phyloP scores from a whole-genome alignment of 208 protist genomes.

The Phytomonas sp. region DNA sequence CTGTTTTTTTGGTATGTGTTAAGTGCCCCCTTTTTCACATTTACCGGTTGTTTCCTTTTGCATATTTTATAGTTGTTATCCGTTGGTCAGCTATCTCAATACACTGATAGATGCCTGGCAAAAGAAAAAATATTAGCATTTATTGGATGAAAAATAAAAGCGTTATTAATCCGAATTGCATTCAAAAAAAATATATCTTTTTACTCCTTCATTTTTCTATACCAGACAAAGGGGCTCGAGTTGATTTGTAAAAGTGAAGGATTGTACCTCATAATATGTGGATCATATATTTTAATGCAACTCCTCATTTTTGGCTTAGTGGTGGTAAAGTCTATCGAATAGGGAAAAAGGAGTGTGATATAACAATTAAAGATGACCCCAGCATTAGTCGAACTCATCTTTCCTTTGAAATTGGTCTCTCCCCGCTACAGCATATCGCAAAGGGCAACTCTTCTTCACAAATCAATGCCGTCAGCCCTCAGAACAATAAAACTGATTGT shows the following conservation, averaged over 20 bases:
- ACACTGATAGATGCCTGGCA: background rate
- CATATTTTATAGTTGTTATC: background rate
- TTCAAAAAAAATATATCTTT: conserved; percentile 1
- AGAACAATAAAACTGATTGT: background rate
- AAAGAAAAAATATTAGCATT: background rate
- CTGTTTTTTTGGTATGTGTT: background rate
- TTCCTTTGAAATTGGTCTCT: conserved; percentile 26
- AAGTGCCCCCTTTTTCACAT: background rate
- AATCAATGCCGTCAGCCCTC: background rate
- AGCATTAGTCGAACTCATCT: conserved; percentile 81
- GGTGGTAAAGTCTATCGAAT: conserved; percentile 43
- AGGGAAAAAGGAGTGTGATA: conserved; percentile 56
- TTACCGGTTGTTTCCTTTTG: background rate
- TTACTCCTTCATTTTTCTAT: background rate
- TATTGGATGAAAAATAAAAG: background rate
- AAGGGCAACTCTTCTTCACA: background rate
- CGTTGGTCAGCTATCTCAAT: background rate
- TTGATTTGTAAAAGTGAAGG: background rate
- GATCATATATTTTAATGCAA: conserved; percentile 60
- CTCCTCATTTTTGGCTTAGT: conserved; percentile 53
- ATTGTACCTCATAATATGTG: conserved; percentile 34
- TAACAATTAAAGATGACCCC: conserved; percentile 51
- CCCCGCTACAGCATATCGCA: background rate
- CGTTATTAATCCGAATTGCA: background rate
- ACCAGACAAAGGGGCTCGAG: background rate